Evolutionary conservation across 2,329 filamentous ascomycete species (phyloP), one percentile per base, ranked within the genome.

Genomic region (Nannizzia gypsea): DNA sequence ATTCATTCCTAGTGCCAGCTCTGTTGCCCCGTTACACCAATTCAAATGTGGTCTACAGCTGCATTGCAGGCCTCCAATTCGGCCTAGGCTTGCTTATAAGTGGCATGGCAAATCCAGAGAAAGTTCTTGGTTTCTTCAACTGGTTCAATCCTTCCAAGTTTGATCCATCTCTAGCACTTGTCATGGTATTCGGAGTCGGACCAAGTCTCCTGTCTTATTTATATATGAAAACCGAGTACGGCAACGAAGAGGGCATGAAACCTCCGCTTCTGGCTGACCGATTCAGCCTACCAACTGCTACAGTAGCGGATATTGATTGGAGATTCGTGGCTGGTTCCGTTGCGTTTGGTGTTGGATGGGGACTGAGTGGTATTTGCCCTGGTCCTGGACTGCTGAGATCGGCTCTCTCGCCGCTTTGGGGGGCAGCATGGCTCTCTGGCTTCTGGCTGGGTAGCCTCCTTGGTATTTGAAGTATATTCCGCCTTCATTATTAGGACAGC

Each of bases 321-420:
- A 74, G 70, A 42, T 79, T 81, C 64, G 63, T 81, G 11, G 65
- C 70, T 2, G 80, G 80, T 1, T 74, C 77, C 2, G 70, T 69
- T 20, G 70, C 71, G 1, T 82, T 81, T 67, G 80, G 80, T 0
- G 57, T 80, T 26, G 78, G 75, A 0, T 82, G 79, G 79, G 80
- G 80, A 0, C 63, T 80, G 61, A 71, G 69, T 11, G 80, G 80
- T 1, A 74, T 77, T 1, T 81, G 80, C 66, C 80, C 80, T 9
- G 80, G 80, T 0, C 78, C 80, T 6, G 78, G 76, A 0, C 67
- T 80, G 15, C 61, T 81, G 64, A 74, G 78, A 50, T 67, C 74
- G 22, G 65, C 78, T 15, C 65, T 76, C 24, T 76, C 80, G 65
- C 78, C 78, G 0, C 62, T 67, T 1, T 80, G 78, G 78, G 78